A percentile compares a stretch with the other conserved stretches of the same genome.
Conservation (phyloP, 1,139 yeast genomes). For the Pichia sp. region DNA sequence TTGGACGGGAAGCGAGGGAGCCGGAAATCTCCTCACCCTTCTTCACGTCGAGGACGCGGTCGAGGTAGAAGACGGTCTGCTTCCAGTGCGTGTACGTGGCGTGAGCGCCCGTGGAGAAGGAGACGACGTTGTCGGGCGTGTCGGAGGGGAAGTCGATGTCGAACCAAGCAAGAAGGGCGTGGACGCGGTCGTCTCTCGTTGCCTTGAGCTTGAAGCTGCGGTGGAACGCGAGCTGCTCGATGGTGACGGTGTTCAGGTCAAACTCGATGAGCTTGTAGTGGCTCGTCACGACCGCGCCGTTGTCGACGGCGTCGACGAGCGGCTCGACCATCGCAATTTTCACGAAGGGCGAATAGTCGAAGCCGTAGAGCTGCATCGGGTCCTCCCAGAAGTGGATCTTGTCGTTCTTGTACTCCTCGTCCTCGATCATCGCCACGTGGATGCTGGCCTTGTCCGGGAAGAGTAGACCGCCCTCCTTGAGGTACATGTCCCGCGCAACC, state of each 20-base stretch:
- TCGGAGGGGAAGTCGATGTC: constrained; percentile 76
- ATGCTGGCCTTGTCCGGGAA: constrained; percentile 94
- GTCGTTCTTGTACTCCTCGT: constrained; percentile 87
- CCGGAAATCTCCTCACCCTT: constrained; percentile 76
- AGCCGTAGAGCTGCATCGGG: constrained; percentile 67
- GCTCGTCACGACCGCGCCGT: constrained; percentile 67
- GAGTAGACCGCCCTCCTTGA: constrained; percentile 70
- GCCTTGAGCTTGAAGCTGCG: constrained; percentile 66
- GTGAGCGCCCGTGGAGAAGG: constrained; percentile 77
- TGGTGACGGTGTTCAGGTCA: constrained; percentile 82
- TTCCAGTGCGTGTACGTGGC: constrained; percentile 91
- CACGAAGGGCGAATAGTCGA: constrained; percentile 74
- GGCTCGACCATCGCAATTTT: constrained; percentile 81
- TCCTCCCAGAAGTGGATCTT: constrained; percentile 95
- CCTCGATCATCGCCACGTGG: constrained; percentile 91
- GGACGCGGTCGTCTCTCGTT: constrained; percentile 73
- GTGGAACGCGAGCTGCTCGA: constrained; percentile 76
- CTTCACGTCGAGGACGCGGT: constrained; percentile 73
- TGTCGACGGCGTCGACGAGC: constrained; percentile 86
- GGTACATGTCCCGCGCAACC: constrained; percentile 87
- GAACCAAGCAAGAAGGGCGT: constrained; percentile 91
- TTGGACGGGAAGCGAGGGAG: constrained; percentile 70
- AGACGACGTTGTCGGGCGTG: constrained; percentile 39
- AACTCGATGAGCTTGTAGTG: constrained; percentile 69
- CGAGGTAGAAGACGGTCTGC: constrained; percentile 90